A percentile compares a stretch with the other conserved stretches of the same genome.
phyloP scores from a whole-genome alignment of 345 rosid species.

The Moringa oleifera region DNA sequence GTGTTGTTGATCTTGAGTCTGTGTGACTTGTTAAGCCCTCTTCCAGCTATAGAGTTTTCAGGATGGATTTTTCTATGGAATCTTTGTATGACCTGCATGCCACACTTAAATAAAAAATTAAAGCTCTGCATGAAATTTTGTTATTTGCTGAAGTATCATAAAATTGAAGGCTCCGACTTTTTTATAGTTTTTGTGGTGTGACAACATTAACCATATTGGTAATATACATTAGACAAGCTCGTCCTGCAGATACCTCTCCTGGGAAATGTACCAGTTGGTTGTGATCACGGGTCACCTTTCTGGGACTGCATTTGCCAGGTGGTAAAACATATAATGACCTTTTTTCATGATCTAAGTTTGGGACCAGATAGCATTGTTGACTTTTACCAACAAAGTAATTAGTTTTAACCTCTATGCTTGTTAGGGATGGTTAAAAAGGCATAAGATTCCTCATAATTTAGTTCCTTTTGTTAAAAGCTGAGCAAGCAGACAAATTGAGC shows the following conservation, averaged over 20 bases:
- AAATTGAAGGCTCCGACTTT: not conserved
- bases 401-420: not conserved
- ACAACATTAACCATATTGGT: no score
- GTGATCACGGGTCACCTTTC: not conserved
- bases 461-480: not conserved
- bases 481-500: not conserved
- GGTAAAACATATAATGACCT: not conserved
- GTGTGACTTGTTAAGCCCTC: conserved; percentile 17
- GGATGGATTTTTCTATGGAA: conserved; percentile 77
- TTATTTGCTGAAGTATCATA: not conserved
- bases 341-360: no score
- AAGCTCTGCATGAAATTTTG: not conserved
- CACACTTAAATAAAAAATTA: conserved; percentile 15
- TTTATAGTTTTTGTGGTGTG: no score
- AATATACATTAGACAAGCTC: no score
- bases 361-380: not conserved
- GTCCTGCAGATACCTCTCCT: not conserved
- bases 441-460: not conserved
- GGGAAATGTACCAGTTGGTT: not conserved
- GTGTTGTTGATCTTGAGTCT: conserved; percentile 18
- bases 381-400: not conserved
- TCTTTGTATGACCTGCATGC: conserved; percentile 61
- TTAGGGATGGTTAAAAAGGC: no score
- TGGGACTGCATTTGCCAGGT: no score
- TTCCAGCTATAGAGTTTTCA: conserved; percentile 36